Evolutionary conservation across 1,139 yeast genomes (phyloP).

Genomic region (Yamadazyma atmosphaerica): DNA sequence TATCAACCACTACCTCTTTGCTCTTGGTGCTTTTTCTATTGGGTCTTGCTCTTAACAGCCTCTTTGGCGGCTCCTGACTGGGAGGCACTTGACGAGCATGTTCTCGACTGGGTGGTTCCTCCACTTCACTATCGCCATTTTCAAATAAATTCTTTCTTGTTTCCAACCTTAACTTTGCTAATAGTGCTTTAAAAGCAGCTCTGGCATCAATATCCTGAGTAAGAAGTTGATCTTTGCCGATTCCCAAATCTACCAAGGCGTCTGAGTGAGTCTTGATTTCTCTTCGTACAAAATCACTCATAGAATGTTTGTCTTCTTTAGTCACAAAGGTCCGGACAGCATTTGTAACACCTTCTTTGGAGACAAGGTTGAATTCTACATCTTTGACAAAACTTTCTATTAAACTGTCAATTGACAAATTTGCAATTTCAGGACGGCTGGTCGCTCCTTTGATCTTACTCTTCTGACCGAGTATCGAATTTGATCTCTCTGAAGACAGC

Average conservation of each 20-base stretch:
- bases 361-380: slow-evolving; percentile 67
- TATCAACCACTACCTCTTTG: slow-evolving; percentile 6
- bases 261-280: slow-evolving; percentile 66
- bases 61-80: slow-evolving; percentile 2
- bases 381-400: slow-evolving; percentile 62
- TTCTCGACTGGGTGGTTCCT: not conserved
- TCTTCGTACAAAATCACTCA: slow-evolving; percentile 66
- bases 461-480: not conserved
- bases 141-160: slow-evolving; percentile 7
- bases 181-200: slow-evolving; percentile 26
- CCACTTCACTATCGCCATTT: slow-evolving; percentile 3
- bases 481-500: slow-evolving; percentile 17
- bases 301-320: slow-evolving; percentile 75
- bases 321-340: slow-evolving; percentile 75
- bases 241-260: slow-evolving; percentile 48
- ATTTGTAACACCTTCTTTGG: slow-evolving; percentile 72
- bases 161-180: slow-evolving; percentile 24
- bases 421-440: not conserved
- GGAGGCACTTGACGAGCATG: no score
- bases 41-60: slow-evolving; percentile 3
- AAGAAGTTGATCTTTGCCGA: slow-evolving; percentile 33
- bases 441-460: slow-evolving; percentile 18
- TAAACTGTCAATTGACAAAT: slow-evolving; percentile 48
- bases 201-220: slow-evolving; percentile 31
- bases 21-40: slow-evolving; percentile 3